Evolutionary conservation across 1,284 basidiomycete genomes (phyloP), one percentile per base, ranked within the genome.

Genomic region (Cutaneotrichosporon sp.): DNA sequence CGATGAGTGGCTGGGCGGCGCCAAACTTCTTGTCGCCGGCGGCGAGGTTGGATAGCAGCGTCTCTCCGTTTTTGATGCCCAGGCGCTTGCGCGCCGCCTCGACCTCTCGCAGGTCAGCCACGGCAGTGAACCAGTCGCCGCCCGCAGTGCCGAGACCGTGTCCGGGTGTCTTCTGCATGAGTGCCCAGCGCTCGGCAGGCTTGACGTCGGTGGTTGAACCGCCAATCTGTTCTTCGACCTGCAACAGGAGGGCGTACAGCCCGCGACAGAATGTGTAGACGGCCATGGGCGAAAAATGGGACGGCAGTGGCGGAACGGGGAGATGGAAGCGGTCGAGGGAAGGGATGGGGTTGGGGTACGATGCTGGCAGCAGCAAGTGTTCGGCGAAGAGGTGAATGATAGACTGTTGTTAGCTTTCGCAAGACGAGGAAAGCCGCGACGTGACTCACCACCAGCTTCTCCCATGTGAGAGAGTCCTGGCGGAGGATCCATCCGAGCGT

Each of bases 331-430:
- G 71, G 4, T 69, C 60, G 21, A 73, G 65, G 13, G 74, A 69
- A 1, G 77, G 76, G 38, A 79, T 69, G 10, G 77, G 77, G 57
- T 76, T 76, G n/a, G 77, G 77, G 58, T 79, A 79, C 11, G 69
- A 69, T 56, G 71, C 72, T 0, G 77, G 75, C 9, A 70, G 68
- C 4, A 79, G 67, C 3, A 79, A 72, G 62, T 78, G 73, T 52
- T 75, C 72, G 10, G 72, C 67, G 38, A 79, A 75, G 21, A 73
- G 38, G 58, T 79, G 77, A 2, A 79, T 63, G 5, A 71, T 63
- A 16, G 74, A 69, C 77, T 79, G 68, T 10, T 32, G 56, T 71
- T 56, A 70, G 65, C 36, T 34, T 1, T 16, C 14, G 14, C 16
- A 22, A 21, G 4, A 16, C n/a, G 38, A 26, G 22, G 21, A 13